Conservation (phyloP, 371 early-diverging fungal genomes). For the Gilbertella persicaria region DNA sequence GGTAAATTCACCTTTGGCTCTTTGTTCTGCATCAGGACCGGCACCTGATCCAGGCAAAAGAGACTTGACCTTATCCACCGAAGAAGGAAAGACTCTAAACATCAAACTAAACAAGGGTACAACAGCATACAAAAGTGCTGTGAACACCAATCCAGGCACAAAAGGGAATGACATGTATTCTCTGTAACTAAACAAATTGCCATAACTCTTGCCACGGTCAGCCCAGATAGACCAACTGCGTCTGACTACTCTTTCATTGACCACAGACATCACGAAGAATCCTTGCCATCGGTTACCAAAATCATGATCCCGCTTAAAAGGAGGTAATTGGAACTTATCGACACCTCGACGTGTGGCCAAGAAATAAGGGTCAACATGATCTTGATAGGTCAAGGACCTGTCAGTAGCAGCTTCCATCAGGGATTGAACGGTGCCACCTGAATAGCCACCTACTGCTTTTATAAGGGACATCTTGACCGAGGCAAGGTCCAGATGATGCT, state of each 20-base stretch:
- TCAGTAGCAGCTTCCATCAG: slow-evolving; percentile 30
- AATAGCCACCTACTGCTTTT: slow-evolving; percentile 48
- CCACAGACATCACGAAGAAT: slow-evolving; percentile 58
- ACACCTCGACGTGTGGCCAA: slow-evolving; percentile 35
- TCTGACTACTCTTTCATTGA: slow-evolving; percentile 59
- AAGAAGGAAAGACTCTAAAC: slow-evolving; percentile 30
- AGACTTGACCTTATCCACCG: slow-evolving; percentile 46
- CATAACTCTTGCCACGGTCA: slow-evolving; percentile 52
- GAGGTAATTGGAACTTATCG: slow-evolving; percentile 29
- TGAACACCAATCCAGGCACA: slow-evolving; percentile 38
- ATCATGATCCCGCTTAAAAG: slow-evolving; percentile 30
- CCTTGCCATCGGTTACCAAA: slow-evolving; percentile 58
- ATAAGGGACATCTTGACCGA: slow-evolving; percentile 62
- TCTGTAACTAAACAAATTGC: slow-evolving; percentile 54
- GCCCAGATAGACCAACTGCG: slow-evolving; percentile 54
- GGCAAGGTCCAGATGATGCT: slow-evolving; percentile 48
- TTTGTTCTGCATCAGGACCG: slow-evolving; percentile 59
- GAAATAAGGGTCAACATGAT: slow-evolving; percentile 44
- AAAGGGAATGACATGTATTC: slow-evolving; percentile 58
- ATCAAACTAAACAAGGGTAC: slow-evolving; percentile 34
- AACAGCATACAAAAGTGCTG: slow-evolving; percentile 36
- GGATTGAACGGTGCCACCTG: slow-evolving; percentile 67
- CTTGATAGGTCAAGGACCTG: slow-evolving; percentile 9
- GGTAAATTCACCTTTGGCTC: slow-evolving; percentile 48
- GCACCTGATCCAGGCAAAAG: slow-evolving; percentile 57